A percentile compares a stretch with the other conserved stretches of the same genome.
phyloP scores from a whole-genome alignment of 768 basidiomycete species.

The Lepiota brunneoincarnata region DNA sequence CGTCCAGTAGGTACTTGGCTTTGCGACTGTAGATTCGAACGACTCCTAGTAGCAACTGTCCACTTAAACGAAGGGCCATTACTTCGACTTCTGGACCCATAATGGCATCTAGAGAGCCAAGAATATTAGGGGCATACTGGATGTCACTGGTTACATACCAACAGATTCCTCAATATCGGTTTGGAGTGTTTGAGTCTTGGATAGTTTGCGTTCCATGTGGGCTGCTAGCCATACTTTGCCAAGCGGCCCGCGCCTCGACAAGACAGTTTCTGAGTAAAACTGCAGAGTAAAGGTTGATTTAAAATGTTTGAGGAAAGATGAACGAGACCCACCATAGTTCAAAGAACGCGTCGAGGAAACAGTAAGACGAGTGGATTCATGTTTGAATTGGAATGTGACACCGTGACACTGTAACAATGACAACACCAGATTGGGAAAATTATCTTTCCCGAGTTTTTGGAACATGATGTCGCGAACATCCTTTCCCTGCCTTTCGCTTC shows the following conservation, averaged over 20 bases:
- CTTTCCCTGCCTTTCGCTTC: neutral
- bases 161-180: conserved; percentile 95
- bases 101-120: conserved; percentile 65
- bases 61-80: conserved; percentile 95
- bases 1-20: conserved; percentile 95
- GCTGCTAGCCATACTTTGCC: conserved; percentile 99
- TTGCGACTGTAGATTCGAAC: conserved; percentile 97
- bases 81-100: conserved; percentile 90
- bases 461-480: conserved; percentile 3
- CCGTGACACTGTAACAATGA: conserved; percentile 6
- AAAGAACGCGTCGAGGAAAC: neutral
- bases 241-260: conserved; percentile 89
- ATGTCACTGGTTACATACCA: conserved; percentile 46
- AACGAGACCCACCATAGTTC: conserved; percentile 10
- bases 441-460: neutral
- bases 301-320: neutral
- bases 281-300: conserved; percentile 21
- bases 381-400: neutral
- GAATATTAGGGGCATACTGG: neutral
- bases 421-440: neutral
- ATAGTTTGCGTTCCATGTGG: conserved; percentile 97
- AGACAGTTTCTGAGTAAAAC: conserved; percentile 94
- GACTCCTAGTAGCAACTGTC: conserved; percentile 93
- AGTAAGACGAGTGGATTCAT: neutral
- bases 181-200: conserved; percentile 90